A percentile compares a stretch with the other conserved stretches of the same genome.
These are phyloP conservation scores for Tetrapyrgos nigripes DNA, from an alignment of 1,284 basidiomycete species.

Conservation along the genomic window DNA sequence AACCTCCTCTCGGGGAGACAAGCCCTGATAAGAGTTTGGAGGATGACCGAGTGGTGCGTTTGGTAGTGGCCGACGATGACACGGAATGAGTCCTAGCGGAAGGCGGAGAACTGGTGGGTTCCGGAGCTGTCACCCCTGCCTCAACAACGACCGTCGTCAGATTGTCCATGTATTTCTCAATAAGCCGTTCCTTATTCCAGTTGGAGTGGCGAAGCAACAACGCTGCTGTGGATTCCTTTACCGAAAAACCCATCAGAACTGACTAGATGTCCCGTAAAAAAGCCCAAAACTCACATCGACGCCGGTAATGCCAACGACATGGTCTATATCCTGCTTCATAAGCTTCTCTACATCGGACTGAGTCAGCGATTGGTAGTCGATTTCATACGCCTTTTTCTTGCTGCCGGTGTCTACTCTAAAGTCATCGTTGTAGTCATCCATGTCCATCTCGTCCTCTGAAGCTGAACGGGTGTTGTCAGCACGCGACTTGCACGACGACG, in stretches of 20 bases:
- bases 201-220: slow-evolving; percentile 85
- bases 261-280: too few relatives aligned
- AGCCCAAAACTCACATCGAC: slow-evolving; percentile 80
- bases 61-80: slow-evolving; percentile 31
- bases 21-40: slow-evolving; percentile 38
- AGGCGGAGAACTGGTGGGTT: slow-evolving; percentile 39
- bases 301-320: slow-evolving; percentile 85
- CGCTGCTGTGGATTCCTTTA: slow-evolving; percentile 64
- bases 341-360: slow-evolving; percentile 77
- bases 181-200: slow-evolving; percentile 98
- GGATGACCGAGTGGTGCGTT: slow-evolving; percentile 48
- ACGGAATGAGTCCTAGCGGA: slow-evolving; percentile 20
- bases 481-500: too few relatives aligned
- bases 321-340: slow-evolving; percentile 81
- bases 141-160: slow-evolving; percentile 71
- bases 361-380: slow-evolving; percentile 80
- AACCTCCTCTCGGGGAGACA: slow-evolving; percentile 3
- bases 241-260: too few relatives aligned
- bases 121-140: slow-evolving; percentile 64
- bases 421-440: slow-evolving; percentile 67
- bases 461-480: neutral
- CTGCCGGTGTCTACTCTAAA: slow-evolving; percentile 62
- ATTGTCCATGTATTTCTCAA: slow-evolving; percentile 95
- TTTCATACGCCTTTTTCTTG: slow-evolving; percentile 75
- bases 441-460: slow-evolving; percentile 63